A percentile compares a stretch with the other conserved stretches of the same genome.
Conservation (phyloP, 768 basidiomycete genomes). For the Serendipita sp. region DNA sequence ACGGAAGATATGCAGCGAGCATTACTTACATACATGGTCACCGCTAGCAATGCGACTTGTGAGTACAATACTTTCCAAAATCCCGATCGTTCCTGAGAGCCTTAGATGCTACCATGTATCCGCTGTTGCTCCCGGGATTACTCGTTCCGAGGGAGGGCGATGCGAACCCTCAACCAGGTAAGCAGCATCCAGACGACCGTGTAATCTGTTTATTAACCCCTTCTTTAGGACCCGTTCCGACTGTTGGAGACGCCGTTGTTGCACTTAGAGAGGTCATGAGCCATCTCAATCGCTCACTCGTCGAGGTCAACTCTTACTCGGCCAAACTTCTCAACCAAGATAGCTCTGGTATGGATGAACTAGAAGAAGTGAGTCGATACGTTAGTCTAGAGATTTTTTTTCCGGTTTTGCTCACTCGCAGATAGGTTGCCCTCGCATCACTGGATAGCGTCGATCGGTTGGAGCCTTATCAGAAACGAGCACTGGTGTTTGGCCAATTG, state of each 20-base stretch:
- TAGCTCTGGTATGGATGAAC: conserved; percentile 52
- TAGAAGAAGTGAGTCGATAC: conserved; percentile 41
- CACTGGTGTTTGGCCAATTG: conserved; percentile 6
- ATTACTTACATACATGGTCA: conserved; percentile 50
- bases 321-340: conserved; percentile 59
- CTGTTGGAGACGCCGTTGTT: conserved; percentile 56
- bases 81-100: not conserved
- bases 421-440: not conserved
- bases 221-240: conserved; percentile 50
- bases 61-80: not conserved
- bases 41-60: conserved; percentile 57
- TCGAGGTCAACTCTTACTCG: conserved; percentile 49
- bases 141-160: conserved; percentile 44
- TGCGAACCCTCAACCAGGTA: conserved; percentile 21
- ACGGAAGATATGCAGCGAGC: conserved; percentile 44
- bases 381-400: not conserved
- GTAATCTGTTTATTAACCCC: not conserved
- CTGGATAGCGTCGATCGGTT: not conserved
- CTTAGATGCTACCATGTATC: conserved; percentile 23
- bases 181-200: not conserved
- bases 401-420: not conserved
- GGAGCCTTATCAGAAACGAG: not conserved
- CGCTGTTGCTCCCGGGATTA: conserved; percentile 54
- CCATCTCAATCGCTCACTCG: conserved; percentile 43
- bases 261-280: conserved; percentile 45